These are phyloP conservation scores for Hanseniaspora taiwanica DNA, from an alignment of 805 yeast species.

Conservation along the genomic window DNA sequence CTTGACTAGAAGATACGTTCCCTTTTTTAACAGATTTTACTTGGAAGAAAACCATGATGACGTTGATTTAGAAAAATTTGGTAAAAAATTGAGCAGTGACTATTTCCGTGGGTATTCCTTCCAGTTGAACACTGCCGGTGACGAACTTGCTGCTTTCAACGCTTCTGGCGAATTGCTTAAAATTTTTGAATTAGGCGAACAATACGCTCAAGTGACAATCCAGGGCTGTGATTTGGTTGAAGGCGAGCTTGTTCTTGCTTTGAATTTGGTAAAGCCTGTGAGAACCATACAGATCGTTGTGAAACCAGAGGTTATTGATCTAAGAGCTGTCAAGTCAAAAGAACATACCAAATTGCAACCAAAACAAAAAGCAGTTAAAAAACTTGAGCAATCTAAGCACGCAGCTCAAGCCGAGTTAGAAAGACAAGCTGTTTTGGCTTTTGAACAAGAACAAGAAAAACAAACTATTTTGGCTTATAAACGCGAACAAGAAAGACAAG, in stretches of 20 bases:
- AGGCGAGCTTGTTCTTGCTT: constrained; percentile 1
- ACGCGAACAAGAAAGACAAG: neutral
- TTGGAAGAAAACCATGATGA: neutral
- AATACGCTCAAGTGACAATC: constrained; percentile 3
- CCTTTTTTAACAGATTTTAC: neutral
- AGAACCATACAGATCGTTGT: too few relatives aligned
- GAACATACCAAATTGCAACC: neutral
- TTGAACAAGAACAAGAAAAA: too few relatives aligned
- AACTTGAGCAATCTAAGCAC: neutral
- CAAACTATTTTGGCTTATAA: too few relatives aligned
- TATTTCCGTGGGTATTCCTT: constrained; percentile 3
- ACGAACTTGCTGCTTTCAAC: constrained; percentile 1
- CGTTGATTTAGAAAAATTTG: constrained; percentile 1
- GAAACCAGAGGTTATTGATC: too few relatives aligned
- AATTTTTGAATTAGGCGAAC: constrained; percentile 4
- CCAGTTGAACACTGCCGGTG: constrained; percentile 1
- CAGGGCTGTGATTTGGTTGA: constrained; percentile 3
- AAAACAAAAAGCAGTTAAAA: neutral
- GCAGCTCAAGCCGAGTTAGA: neutral
- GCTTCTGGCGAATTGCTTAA: constrained; percentile 2
- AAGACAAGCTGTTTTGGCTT: neutral
- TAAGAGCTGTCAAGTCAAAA: too few relatives aligned
- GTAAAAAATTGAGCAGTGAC: constrained; percentile 3
- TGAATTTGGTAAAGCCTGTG: neutral
- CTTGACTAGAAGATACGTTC: neutral